Percentiles rank a stretch among this genome's conserved stretches.
Evolutionary conservation across 2,329 filamentous ascomycete genomes (phyloP).

Genomic region (Phoma sp.): DNA sequence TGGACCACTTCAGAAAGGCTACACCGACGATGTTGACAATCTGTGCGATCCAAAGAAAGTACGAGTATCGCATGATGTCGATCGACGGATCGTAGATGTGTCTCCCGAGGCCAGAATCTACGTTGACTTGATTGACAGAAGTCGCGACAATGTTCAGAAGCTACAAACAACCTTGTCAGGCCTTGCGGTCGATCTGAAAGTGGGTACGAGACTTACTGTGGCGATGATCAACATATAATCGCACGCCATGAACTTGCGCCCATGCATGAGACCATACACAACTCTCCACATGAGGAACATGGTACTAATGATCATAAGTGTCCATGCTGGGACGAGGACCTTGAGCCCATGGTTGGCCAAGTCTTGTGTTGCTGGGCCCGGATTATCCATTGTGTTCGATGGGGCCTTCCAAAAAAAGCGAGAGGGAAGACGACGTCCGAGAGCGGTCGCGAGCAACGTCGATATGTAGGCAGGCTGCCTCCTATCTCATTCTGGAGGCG

Average conservation of each 20-base stretch:
- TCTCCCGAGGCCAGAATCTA: constrained; percentile 29
- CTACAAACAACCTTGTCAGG: constrained; percentile 19
- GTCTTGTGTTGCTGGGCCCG: constrained; percentile 21
- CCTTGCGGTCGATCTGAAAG: background rate
- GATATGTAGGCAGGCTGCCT: constrained; percentile 5
- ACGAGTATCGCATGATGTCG: constrained; percentile 25
- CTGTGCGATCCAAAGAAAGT: constrained; percentile 34
- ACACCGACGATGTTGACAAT: constrained; percentile 38
- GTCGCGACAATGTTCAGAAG: constrained; percentile 26
- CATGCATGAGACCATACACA: constrained; percentile 26
- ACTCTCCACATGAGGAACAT: constrained; percentile 35
- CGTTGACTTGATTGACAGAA: constrained; percentile 17
- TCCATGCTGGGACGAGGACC: constrained; percentile 29
- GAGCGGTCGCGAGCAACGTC: background rate
- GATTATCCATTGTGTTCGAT: constrained; percentile 16
- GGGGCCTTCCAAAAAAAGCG: background rate
- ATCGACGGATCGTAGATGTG: constrained; percentile 34
- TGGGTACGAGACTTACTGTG: constrained; percentile 24
- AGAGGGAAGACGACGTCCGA: background rate
- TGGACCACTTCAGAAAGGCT: constrained; percentile 39
- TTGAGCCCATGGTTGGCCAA: constrained; percentile 33
- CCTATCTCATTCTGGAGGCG: background rate
- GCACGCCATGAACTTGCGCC: constrained; percentile 30
- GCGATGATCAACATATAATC: constrained; percentile 39
- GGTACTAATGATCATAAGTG: constrained; percentile 27